Evolutionary conservation across 768 basidiomycete species (phyloP), one percentile per base, ranked within the genome.

Genomic region (Daedaleopsis sinensis): DNA sequence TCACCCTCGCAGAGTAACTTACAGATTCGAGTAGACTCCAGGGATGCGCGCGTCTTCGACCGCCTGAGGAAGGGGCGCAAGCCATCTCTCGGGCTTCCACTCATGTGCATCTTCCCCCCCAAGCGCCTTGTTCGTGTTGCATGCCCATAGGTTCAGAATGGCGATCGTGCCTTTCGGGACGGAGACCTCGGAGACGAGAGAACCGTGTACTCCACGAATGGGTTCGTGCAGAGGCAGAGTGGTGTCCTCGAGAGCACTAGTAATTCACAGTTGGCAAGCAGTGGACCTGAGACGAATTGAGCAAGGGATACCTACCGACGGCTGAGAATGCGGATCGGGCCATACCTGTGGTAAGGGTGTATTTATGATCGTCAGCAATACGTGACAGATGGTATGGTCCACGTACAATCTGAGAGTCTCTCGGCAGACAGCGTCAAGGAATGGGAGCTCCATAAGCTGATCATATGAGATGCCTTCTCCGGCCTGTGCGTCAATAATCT

Each of bases 81-180:
- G 57, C 80, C 81, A 82, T 2, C 80, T 73, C 35, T 74, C 72
- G 0, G 80, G 82, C 10, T 70, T 70, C 61, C 81, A 82, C 38
- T 73, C 70, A 19, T 67, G 72, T 5, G 80, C 77, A 36, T 79
- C 75, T 2, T 70, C 55, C 1, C 84, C 83, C 77, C 81, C 83
- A 13, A 79, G 64, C 0, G 65, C 70, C 32, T 72, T 70, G 5
- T 77, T 75, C 9, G 69, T 61, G 62, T 84, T 82, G 23, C 82
- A 69, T 37, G 68, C 70, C 38, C 67, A 63, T 27, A 81, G 70
- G 3, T 79, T 74, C 8, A 79, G 63, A 13, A 70, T 69, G 13
- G 83, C 62, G 1, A 61, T 49, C 0, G 77, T 76, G 19, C 78
- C 80, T 57, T 76, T 74, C 1, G 79, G 58, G 6, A 82, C 68